Percentiles rank a stretch among this genome's conserved stretches.
These are phyloP conservation scores for Acanthamoeba rhysodes DNA, from an alignment of 208 protist species.

Conservation along the genomic window DNA sequence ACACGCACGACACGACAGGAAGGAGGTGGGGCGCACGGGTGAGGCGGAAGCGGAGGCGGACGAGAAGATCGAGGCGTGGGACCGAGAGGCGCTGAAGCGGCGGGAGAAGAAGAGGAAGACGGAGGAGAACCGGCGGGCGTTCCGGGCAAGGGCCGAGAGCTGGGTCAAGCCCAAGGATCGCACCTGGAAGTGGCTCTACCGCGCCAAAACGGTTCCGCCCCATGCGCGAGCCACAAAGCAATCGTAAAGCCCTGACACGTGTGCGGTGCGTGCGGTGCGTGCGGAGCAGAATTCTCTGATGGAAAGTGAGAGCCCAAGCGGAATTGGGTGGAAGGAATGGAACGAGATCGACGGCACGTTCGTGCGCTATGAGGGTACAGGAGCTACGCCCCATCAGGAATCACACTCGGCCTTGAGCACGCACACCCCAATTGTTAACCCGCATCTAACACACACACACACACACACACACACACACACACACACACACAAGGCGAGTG, in stretches of 20 bases:
- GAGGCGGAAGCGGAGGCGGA: too few relatives aligned
- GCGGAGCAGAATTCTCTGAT: not conserved
- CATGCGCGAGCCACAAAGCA: not conserved
- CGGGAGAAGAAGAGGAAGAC: not conserved
- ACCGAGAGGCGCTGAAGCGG: not conserved
- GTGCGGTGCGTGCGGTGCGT: not conserved
- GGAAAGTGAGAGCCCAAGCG: not conserved
- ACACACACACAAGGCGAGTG: not conserved
- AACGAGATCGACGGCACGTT: not conserved
- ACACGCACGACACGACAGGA: not conserved
- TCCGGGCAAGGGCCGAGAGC: not conserved
- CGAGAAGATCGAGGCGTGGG: not conserved
- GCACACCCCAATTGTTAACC: too few relatives aligned
- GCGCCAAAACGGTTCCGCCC: not conserved
- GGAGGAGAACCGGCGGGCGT: not conserved
- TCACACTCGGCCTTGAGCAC: not conserved
- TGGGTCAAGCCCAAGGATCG: slow-evolving; percentile 17
- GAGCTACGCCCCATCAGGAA: not conserved
- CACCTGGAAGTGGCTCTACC: slow-evolving; percentile 39
- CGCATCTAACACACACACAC: not conserved
- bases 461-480: not conserved
- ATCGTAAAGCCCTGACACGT: too few relatives aligned
- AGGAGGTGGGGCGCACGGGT: too few relatives aligned
- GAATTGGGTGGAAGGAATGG: not conserved
- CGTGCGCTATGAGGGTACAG: not conserved